A percentile compares a stretch with the other conserved stretches of the same genome.
phyloP scores from a whole-genome alignment of 1,284 basidiomycete genomes.

The Neonothopanus nambi region DNA sequence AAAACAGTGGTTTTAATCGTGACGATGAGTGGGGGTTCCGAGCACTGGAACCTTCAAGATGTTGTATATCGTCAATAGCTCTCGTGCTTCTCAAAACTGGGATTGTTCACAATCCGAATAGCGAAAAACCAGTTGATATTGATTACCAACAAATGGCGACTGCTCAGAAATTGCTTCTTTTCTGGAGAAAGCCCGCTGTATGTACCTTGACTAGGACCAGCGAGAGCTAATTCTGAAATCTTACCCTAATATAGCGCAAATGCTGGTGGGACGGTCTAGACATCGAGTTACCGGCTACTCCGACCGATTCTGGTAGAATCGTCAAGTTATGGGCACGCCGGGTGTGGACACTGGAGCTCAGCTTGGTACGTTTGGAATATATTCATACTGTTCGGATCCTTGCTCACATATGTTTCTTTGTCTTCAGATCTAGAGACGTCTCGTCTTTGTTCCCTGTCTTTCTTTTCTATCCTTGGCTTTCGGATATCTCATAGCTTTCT shows the following conservation, averaged over 20 bases:
- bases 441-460: too few species aligned
- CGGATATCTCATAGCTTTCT: neutral
- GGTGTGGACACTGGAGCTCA: slow-evolving; percentile 97
- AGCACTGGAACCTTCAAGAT: slow-evolving; percentile 91
- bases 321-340: slow-evolving; percentile 95
- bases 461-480: neutral
- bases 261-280: slow-evolving; percentile 99
- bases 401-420: neutral
- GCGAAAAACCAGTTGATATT: slow-evolving; percentile 71
- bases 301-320: slow-evolving; percentile 31
- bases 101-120: slow-evolving; percentile 74
- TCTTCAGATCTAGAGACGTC: neutral
- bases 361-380: slow-evolving; percentile 58
- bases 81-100: slow-evolving; percentile 97
- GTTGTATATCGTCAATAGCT: slow-evolving; percentile 97
- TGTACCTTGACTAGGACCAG: slow-evolving; percentile 33
- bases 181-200: slow-evolving; percentile 99
- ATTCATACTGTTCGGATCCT: neutral
- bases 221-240: neutral
- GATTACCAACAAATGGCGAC: slow-evolving; percentile 95
- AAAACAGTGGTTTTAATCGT: slow-evolving; percentile 92
- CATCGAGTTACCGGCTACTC: slow-evolving; percentile 68
- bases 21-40: slow-evolving; percentile 98
- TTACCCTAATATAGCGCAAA: slow-evolving; percentile 67
- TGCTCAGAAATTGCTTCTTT: slow-evolving; percentile 94